These are phyloP conservation scores for Eragrostis nindensis DNA, from an alignment of 176 grass and related monocot genomes.

Conservation along the genomic window DNA sequence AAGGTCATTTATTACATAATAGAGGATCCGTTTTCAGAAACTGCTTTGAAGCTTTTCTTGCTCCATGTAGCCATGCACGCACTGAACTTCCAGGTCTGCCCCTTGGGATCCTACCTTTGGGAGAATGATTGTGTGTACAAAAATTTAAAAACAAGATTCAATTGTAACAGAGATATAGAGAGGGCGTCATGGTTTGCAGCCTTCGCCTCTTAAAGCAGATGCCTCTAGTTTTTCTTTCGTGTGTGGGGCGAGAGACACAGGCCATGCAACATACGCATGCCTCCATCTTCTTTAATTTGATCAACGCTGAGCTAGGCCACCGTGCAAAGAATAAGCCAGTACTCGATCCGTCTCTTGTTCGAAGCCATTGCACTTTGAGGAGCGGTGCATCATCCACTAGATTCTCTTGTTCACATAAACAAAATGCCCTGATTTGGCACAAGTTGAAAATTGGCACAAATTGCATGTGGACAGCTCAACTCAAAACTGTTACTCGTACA, in stretches of 20 bases:
- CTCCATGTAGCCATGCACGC: slow-evolving; percentile 39
- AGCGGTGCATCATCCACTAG: too few relatives aligned
- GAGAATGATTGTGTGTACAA: slow-evolving; percentile 28
- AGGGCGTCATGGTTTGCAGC: neutral
- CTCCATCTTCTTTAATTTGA: neutral
- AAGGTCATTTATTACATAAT: slow-evolving; percentile 11
- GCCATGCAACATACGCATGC: slow-evolving; percentile 3
- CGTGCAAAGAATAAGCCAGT: neutral
- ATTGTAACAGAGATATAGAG: neutral
- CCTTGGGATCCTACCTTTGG: slow-evolving; percentile 31
- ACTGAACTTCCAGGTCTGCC: slow-evolving; percentile 23
- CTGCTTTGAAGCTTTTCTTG: slow-evolving; percentile 27
- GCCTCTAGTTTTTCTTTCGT: neutral
- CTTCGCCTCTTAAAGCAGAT: slow-evolving; percentile 35
- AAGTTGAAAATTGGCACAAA: neutral
- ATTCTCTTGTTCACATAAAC: too few relatives aligned
- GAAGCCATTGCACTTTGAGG: too few relatives aligned
- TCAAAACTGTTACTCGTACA: too few relatives aligned
- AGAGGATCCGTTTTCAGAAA: slow-evolving; percentile 25
- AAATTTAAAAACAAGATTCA: neutral
- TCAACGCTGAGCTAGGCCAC: slow-evolving; percentile 2
- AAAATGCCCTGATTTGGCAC: too few relatives aligned
- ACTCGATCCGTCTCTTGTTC: too few relatives aligned
- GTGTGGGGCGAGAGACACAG: neutral
- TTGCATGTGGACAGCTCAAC: neutral